Base-by-base conservation (phyloP, 2,329 filamentous ascomycete genomes). In the Sphaerulina vaccinii region DNA sequence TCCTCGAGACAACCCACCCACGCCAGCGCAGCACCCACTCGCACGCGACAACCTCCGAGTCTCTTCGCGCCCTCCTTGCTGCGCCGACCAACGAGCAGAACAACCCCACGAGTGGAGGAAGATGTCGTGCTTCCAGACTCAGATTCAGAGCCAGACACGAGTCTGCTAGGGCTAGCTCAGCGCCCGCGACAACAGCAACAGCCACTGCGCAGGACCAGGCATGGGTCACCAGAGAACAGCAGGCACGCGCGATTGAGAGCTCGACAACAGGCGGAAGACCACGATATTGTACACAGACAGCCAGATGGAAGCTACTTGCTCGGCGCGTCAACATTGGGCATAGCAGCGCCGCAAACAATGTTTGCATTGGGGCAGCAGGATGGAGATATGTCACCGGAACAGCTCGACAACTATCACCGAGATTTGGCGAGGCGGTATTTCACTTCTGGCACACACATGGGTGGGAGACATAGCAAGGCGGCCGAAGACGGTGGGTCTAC, bases 231-330 rank as follows among this genome's bases (percentile, higher is more conserved):
- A n/a, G 55, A 59, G 32, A 48, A 16, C 11, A 27, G 39, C 13
- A 59, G 51, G 49, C 36, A 52, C 24, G 51, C 35, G 10, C 22
- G 51, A 40, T 15, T 42, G 23, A 49, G 45, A 35, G 33, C 39
- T 22, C 57, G 53, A 44, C 51, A 56, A 18, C 49, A 48, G 36
- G 50, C 32, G 18, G 61, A 59, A 43, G 57, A 62, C 33, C 35
- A 46, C 41, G 62, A 65, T 4, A 59, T 67, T 21, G 63, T 67
- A 23, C 63, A 62, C 37, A 39, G 64, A 51, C 62, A 60, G 41
- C 36, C 60, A 11, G 58, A 64, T 43, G 64, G 64, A 4, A 58
- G 49, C 8, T 64, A 59, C 38, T 48, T 67, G 35, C 53, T 64
- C 10, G 61, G 51, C 18, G 54, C 51, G 6, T 29, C 47, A n/a